Percentiles rank a stretch among this genome's conserved stretches.
Conservation (phyloP, 1,284 basidiomycete species). For the Heliocybe sulcata region DNA sequence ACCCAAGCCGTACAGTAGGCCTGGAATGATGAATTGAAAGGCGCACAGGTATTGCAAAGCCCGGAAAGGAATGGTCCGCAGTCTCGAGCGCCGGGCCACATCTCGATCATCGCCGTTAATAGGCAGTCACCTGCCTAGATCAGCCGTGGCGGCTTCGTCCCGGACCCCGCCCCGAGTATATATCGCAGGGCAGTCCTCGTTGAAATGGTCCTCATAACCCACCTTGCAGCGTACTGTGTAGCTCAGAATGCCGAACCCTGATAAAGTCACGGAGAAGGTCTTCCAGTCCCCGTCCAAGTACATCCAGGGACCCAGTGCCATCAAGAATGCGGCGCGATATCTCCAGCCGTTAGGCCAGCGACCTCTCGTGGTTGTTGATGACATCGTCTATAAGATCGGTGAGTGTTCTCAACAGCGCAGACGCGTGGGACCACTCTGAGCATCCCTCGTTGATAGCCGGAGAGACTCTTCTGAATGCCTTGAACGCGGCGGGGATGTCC, state of each 20-base stretch:
- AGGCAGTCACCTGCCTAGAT: background rate
- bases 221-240: background rate
- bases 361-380: conserved; percentile 21
- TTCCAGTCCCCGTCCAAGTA: conserved; percentile 30
- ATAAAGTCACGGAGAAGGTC: conserved; percentile 22
- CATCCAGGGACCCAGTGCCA: conserved; percentile 26
- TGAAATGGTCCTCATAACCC: background rate
- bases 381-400: conserved; percentile 25
- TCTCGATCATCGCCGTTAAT: background rate
- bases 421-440: background rate
- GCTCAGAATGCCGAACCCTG: conserved; percentile 21
- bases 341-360: conserved; percentile 19
- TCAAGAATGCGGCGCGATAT: conserved; percentile 24
- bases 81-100: background rate
- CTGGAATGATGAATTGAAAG: background rate
- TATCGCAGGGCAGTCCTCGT: background rate
- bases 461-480: conserved; percentile 18
- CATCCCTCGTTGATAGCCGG: conserved; percentile 16
- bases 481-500: conserved; percentile 18
- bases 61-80: background rate
- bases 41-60: no score
- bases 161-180: background rate
- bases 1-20: background rate
- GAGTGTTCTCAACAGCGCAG: conserved; percentile 5
- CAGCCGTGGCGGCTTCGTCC: background rate